Conservation (phyloP, 2,329 filamentous ascomycete species). For the Aureobasidium namibiae region DNA sequence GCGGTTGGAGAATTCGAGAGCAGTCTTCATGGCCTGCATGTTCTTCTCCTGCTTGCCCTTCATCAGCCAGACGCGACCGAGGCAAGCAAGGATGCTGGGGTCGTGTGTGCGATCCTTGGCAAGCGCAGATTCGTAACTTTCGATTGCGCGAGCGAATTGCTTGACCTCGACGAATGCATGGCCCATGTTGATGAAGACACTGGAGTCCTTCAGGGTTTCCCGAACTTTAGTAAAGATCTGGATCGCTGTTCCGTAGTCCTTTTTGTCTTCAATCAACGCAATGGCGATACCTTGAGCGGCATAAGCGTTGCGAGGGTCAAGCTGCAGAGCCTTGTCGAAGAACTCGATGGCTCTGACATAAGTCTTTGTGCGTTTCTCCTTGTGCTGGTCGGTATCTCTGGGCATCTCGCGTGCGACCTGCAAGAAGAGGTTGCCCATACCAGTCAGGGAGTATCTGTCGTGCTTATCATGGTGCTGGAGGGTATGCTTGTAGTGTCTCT, state of each 20-base stretch:
- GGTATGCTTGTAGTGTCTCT: slow-evolving; percentile 93
- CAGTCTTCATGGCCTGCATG: slow-evolving; percentile 53
- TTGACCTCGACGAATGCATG: slow-evolving; percentile 86
- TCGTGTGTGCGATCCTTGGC: slow-evolving; percentile 73
- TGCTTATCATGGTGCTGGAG: slow-evolving; percentile 93
- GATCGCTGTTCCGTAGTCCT: slow-evolving; percentile 73
- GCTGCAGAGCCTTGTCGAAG: slow-evolving; percentile 90
- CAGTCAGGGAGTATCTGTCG: slow-evolving; percentile 90
- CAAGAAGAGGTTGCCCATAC: slow-evolving; percentile 94
- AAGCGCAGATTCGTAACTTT: slow-evolving; percentile 82
- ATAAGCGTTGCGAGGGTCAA: slow-evolving; percentile 94
- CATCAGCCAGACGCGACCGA: slow-evolving; percentile 80
- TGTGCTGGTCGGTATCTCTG: slow-evolving; percentile 79
- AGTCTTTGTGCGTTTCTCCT: slow-evolving; percentile 76
- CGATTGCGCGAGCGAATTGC: slow-evolving; percentile 85
- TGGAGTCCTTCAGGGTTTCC: slow-evolving; percentile 81
- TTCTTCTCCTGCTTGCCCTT: slow-evolving; percentile 64
- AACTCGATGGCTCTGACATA: slow-evolving; percentile 95
- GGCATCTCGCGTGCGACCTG: slow-evolving; percentile 88
- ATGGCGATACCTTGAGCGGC: slow-evolving; percentile 95
- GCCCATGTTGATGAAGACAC: slow-evolving; percentile 85
- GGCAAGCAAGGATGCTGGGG: slow-evolving; percentile 70
- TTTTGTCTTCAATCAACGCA: slow-evolving; percentile 87
- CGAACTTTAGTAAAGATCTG: slow-evolving; percentile 84
- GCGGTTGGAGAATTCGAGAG: slow-evolving; percentile 56